Conservation (phyloP, 2,329 filamentous ascomycete species). For the Aspergillus neotritici region DNA sequence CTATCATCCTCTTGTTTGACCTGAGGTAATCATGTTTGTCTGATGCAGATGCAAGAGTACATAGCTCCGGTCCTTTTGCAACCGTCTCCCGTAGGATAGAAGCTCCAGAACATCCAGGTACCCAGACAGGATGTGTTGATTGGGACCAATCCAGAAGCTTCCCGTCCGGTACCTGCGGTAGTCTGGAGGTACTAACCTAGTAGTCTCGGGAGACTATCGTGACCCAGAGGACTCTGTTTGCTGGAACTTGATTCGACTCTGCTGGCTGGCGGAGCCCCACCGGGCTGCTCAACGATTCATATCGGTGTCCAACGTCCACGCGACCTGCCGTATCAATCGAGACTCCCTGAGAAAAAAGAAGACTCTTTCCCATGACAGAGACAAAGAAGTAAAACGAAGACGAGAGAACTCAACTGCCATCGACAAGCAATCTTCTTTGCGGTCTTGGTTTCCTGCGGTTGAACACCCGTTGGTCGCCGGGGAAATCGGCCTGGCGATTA, state of each 20-base stretch:
- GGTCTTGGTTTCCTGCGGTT: not conserved
- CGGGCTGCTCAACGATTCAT: constrained; percentile 14
- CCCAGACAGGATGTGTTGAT: not conserved
- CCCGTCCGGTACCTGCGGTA: constrained; percentile 11
- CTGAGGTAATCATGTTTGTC: too few relatives aligned
- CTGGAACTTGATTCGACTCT: constrained; percentile 9
- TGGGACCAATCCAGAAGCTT: constrained; percentile 14
- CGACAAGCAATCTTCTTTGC: not conserved
- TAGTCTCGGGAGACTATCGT: constrained; percentile 10
- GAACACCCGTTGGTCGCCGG: constrained; percentile 8
- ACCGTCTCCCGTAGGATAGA: too few relatives aligned
- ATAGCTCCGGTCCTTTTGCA: too few relatives aligned
- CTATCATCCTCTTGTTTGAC: constrained; percentile 2
- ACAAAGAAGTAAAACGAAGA: too few relatives aligned
- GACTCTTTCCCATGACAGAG: too few relatives aligned
- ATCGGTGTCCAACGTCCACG: constrained; percentile 3
- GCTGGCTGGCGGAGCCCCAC: constrained; percentile 8
- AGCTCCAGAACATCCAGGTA: not conserved
- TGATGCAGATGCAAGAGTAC: too few relatives aligned
- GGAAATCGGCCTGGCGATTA: constrained; percentile 14
- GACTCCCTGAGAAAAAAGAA: not conserved
- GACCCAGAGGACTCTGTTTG: constrained; percentile 11
- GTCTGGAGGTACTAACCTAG: constrained; percentile 6
- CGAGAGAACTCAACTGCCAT: too few relatives aligned
- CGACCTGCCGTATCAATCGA: not conserved